A percentile compares a stretch with the other conserved stretches of the same genome.
Conservation (phyloP, 352 stramenopile species). For the Globisporangium alternatum region DNA sequence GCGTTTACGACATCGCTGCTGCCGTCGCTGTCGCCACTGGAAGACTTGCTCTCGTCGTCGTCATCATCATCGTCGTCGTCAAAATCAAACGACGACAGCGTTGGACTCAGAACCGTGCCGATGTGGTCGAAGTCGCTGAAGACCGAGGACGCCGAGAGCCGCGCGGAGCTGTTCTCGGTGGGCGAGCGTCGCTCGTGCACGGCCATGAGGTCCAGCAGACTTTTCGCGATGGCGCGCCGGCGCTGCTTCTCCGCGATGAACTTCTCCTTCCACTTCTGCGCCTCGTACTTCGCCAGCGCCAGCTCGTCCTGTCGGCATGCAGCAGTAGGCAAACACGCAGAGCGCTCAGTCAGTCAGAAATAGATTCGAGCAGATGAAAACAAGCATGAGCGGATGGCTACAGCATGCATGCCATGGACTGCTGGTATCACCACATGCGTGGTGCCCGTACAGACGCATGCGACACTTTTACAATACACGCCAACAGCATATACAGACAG, state of each 20-base stretch:
- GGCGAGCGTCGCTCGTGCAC: constrained; percentile 30
- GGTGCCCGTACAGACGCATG: neutral
- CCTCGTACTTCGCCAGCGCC: constrained; percentile 61
- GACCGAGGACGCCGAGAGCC: constrained; percentile 35
- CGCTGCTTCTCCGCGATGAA: constrained; percentile 67
- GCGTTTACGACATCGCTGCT: neutral
- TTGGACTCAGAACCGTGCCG: constrained; percentile 70
- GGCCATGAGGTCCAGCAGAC: constrained; percentile 63
- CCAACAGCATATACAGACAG: neutral
- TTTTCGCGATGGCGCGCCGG: constrained; percentile 59
- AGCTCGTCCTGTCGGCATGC: constrained; percentile 45
- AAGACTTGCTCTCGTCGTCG: constrained; percentile 12
- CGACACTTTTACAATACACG: neutral
- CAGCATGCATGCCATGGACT: neutral
- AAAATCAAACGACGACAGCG: constrained; percentile 85
- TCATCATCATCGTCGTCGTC: constrained; percentile 56
- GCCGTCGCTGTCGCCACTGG: constrained; percentile 4
- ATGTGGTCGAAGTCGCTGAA: constrained; percentile 57
- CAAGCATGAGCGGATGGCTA: neutral
- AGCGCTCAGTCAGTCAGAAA: constrained; percentile 7
- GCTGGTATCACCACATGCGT: neutral
- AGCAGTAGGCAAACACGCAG: neutral
- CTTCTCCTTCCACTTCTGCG: constrained; percentile 79
- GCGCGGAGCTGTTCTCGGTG: constrained; percentile 13
- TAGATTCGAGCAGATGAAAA: neutral